Percentiles rank a stretch among this genome's conserved stretches.
phyloP scores from a whole-genome alignment of 2,329 filamentous ascomycete genomes.

The Dryadomyces quercivorus region DNA sequence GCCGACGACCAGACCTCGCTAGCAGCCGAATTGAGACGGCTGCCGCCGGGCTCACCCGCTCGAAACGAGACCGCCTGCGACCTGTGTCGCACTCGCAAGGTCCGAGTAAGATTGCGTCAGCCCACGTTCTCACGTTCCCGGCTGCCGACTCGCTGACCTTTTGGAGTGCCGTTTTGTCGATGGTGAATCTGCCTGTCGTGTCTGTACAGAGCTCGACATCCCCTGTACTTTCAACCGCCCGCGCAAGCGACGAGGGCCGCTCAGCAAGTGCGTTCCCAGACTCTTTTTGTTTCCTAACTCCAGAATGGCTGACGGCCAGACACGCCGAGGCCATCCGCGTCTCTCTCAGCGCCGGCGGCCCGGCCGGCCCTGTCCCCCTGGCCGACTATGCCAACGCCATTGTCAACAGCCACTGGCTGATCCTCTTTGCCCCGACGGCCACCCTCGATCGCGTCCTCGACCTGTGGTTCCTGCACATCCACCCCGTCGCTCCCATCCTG shows the following conservation, averaged over 20 bases:
- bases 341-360: background rate
- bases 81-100: background rate
- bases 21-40: background rate
- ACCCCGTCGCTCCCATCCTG: constrained; percentile 22
- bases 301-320: background rate
- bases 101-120: background rate
- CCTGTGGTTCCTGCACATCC: constrained; percentile 24
- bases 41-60: background rate
- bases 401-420: background rate
- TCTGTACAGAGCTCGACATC: constrained; percentile 15
- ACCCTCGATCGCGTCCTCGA: constrained; percentile 14
- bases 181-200: constrained; percentile 10
- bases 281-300: too few species aligned
- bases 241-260: constrained; percentile 16
- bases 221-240: constrained; percentile 17
- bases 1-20: background rate
- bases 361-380: constrained; percentile 6
- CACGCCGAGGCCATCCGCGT: background rate
- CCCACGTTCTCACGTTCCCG: background rate
- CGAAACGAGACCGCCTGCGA: background rate
- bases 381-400: background rate
- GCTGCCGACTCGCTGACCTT: background rate
- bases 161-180: constrained; percentile 12
- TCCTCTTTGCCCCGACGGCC: constrained; percentile 6
- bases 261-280: constrained; percentile 9